Evolutionary conservation across 768 basidiomycete species (phyloP), one percentile per base, ranked within the genome.

Genomic region (Suillus decipiens): DNA sequence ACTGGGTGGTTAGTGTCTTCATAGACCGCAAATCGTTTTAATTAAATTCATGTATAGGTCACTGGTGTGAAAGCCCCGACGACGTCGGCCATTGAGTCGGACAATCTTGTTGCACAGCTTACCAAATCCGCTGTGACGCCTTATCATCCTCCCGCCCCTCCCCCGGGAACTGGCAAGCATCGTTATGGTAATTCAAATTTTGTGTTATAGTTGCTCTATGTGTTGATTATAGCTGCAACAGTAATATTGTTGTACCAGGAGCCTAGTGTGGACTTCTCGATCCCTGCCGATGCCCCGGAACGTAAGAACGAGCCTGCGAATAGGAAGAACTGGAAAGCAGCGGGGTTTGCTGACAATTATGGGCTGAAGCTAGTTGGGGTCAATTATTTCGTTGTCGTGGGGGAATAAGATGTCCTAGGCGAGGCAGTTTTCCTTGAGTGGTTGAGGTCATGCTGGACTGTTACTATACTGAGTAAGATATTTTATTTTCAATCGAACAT

Each of bases 201-300:
- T 24, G 28, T 50, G 6, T 9, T 36, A 22, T 51, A 37, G 7
- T 5, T 60, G 47, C 34, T 1, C 2, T 37, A 22, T 28, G 31
- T 58, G 28, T 37, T 37, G 9, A 41, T 42, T 19, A 3, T 51
- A 37, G 2, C 33, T 33, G 5, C 11, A 4, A 7, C 31, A 80
- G 88, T 80, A 14, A 85, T 89, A 71, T 72, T 89, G 9, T 77
- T 89, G 10, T 89, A 85, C 68, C 78, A 85, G 66, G 88, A 89
- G 67, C 87, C 88, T 4, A 71, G 68, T 12, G 69, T 59, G 19
- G 67, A 76, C 0, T 76, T 85, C 62, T 64, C 53, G 1, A 74
- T 89, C 24, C 82, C 84, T 0, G 39, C 69, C 1, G 74, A 79
- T 12, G 84, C 82, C 4, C 73, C 76, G 0, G 87, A 89, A 64